Conservation (phyloP, 176 grass and related monocot genomes). For the Puya raimondii region DNA sequence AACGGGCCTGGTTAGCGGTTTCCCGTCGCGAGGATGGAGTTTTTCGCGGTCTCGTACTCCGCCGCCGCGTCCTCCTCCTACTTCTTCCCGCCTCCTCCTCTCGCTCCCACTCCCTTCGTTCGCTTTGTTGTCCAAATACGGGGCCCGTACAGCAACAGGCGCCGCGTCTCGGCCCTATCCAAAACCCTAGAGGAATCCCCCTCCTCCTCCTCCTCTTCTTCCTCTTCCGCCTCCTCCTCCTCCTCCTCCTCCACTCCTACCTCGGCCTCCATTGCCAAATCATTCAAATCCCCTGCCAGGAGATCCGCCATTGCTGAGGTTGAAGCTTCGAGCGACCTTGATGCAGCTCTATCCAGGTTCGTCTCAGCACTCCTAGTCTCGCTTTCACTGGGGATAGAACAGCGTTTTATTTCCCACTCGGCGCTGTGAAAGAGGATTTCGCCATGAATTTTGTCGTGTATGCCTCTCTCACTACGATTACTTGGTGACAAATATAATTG, state of each 20-base stretch:
- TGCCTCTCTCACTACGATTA: too few species aligned
- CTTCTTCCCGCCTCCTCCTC: conserved; percentile 19
- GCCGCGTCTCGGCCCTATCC: conserved; percentile 1
- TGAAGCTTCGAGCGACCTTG: conserved; percentile 32
- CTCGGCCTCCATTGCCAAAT: not conserved
- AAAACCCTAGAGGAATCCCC: conserved; percentile 31
- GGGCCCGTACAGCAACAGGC: not conserved
- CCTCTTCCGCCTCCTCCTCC: not conserved
- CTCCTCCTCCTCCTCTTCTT: conserved; percentile 4
- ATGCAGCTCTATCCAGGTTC: conserved; percentile 57
- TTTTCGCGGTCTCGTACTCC: not conserved
- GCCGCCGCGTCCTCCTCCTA: not conserved
- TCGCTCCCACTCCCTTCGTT: conserved; percentile 18
- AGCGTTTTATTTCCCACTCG: too few species aligned
- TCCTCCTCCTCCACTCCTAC: conserved; percentile 7
- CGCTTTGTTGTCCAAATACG: conserved; percentile 1
- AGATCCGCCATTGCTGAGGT: conserved; percentile 57
- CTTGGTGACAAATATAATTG: too few species aligned
- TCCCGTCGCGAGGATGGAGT: not conserved
- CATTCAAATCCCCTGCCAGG: conserved; percentile 34
- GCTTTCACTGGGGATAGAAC: not conserved
- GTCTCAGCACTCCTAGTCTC: not conserved
- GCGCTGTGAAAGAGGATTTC: too few species aligned
- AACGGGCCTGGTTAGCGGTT: not conserved
- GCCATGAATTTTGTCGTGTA: too few species aligned